Conservation (phyloP, 1,284 basidiomycete species). For the Porodaedalea pini region DNA sequence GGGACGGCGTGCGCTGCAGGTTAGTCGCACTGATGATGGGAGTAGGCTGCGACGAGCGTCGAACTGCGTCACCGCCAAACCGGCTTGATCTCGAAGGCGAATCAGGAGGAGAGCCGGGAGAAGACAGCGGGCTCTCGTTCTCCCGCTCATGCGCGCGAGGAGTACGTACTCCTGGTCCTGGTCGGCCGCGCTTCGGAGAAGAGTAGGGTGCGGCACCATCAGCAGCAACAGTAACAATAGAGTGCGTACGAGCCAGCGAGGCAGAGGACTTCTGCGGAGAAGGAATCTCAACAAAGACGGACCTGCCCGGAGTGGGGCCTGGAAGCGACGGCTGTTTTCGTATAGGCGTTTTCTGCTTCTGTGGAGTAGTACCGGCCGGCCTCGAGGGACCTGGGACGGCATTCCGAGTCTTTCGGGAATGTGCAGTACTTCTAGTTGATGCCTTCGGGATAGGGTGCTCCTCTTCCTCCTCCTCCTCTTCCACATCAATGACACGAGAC, state of each 20-base stretch:
- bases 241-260: not conserved
- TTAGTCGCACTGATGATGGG: constrained; percentile 8
- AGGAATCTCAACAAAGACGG: constrained; percentile 11
- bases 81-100: not conserved
- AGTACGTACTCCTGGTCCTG: not conserved
- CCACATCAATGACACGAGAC: not conserved
- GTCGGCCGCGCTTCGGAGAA: constrained; percentile 14
- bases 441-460: not conserved
- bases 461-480: constrained; percentile 4
- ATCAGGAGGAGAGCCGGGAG: not conserved
- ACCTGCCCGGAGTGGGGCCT: constrained; percentile 2
- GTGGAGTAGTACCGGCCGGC: not conserved
- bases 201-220: not conserved
- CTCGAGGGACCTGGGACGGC: constrained; percentile 3
- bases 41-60: constrained; percentile 4
- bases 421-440: too few relatives aligned
- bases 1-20: constrained; percentile 29
- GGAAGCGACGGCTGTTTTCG: constrained; percentile 1
- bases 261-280: constrained; percentile 2
- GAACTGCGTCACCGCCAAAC: not conserved
- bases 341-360: not conserved
- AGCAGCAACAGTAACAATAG: constrained; percentile 1
- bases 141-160: not conserved
- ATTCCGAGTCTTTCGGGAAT: not conserved
- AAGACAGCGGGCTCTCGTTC: not conserved